Evolutionary conservation across 768 basidiomycete species (phyloP), one percentile per base, ranked within the genome.

Genomic region (Epithele typhae): DNA sequence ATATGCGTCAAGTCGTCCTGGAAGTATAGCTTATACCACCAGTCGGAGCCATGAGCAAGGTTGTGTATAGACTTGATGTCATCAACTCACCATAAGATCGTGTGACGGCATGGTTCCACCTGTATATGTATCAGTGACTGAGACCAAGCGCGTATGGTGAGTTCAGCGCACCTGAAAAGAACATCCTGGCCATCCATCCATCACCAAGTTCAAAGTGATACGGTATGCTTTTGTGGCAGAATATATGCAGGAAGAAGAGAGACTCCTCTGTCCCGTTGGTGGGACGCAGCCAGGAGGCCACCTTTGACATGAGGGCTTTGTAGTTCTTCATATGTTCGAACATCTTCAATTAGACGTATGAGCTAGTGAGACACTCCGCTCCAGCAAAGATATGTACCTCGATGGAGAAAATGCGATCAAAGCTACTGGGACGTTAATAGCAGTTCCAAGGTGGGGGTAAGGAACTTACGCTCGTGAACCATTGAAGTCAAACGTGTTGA

Each of bases 301-400:
- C 61, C 59, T 86, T 86, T 43, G 67, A 63, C 48, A 86, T 67
- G 8, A 87, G 73, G 8, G 64, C 60, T 45, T 82, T 67, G 64
- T 86, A 86, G 58, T 84, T 84, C 65, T 85, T 84, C 82, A 85
- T 83, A 60, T 86, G 84, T 57, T 85, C 82, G 53, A 84, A 82
- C 80, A 83, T 82, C 77, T 80, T 43, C 15, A 35, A 17, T 7
- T n/a, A 11, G 8, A 14, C 7, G 7, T 10, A 25, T n/a, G 15
- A 5, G 6, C 15, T 21, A 12, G 18, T 34, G 45, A 17, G 17
- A 21, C 34, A n/a, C n/a, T n/a, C n/a, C n/a, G n/a, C n/a, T n/a
- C n/a, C n/a, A n/a, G n/a, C n/a, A 27, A 43, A 14, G 6, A 17
- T 8, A 33, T 50, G 12, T 58, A 80, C 83, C 64, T 86, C 84